These are phyloP conservation scores for Calocybe gambosa DNA, from an alignment of 1,284 basidiomycete species.

Conservation along the genomic window DNA sequence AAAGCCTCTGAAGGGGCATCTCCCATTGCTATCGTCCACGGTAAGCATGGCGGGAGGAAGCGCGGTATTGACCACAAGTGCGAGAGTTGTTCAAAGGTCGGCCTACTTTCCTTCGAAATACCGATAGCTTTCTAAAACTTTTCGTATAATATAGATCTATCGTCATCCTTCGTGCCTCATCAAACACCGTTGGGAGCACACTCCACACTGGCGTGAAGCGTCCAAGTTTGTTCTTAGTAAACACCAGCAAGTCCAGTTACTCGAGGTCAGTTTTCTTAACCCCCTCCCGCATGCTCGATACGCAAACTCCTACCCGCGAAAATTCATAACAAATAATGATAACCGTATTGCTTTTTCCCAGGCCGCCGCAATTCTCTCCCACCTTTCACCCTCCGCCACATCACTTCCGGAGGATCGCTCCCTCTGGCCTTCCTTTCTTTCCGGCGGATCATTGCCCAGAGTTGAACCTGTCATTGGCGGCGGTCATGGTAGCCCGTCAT, in stretches of 20 bases:
- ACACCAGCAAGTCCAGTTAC: conserved; percentile 96
- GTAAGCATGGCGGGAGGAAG: conserved; percentile 51
- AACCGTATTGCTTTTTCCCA: conserved; percentile 20
- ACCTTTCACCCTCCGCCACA: conserved; percentile 63
- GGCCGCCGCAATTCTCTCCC: conserved; percentile 93
- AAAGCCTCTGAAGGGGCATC: conserved; percentile 19
- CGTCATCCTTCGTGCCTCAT: conserved; percentile 92
- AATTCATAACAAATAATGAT: no score
- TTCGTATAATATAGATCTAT: conserved; percentile 58
- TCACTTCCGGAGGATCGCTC: conserved; percentile 91
- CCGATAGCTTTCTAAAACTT: no score
- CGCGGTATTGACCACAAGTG: conserved; percentile 85
- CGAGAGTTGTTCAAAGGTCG: conserved; percentile 86
- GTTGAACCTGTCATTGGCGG: conserved; percentile 27
- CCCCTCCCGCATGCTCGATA: neutral
- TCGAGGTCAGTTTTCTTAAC: conserved; percentile 58
- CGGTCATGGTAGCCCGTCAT: no score
- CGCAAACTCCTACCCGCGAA: neutral
- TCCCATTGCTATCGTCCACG: conserved; percentile 37
- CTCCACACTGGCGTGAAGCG: conserved; percentile 94
- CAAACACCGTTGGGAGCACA: conserved; percentile 98
- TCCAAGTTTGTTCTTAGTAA: conserved; percentile 93
- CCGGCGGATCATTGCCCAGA: conserved; percentile 59
- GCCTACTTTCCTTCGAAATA: conserved; percentile 11
- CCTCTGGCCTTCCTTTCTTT: conserved; percentile 76